Percentiles rank a stretch among this genome's conserved stretches.
Conservation (phyloP, 78 protist species). For the Speleostelium caveatum region DNA sequence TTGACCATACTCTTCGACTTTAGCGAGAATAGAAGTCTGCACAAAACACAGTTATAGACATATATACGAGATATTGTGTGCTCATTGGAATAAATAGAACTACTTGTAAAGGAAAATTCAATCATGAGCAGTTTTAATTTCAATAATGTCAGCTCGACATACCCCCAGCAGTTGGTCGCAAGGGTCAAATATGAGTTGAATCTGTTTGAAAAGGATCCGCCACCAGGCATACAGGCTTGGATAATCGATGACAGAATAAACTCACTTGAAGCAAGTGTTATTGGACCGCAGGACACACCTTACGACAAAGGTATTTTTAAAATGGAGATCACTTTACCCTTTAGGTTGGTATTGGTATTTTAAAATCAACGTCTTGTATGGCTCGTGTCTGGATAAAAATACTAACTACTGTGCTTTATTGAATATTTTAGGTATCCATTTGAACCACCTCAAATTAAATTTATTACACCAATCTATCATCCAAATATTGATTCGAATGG, state of each 20-base stretch:
- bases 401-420: background rate
- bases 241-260: constrained; percentile 5
- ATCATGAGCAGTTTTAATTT: no score
- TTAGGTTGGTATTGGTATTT: constrained; percentile 16
- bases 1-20: no score
- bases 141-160: background rate
- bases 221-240: constrained; percentile 80
- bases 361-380: background rate
- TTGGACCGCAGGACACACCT: constrained; percentile 82
- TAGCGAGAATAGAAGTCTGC: no score
- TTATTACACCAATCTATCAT: constrained; percentile 92
- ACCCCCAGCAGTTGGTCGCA: background rate
- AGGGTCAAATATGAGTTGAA: constrained; percentile 67
- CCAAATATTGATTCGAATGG: constrained; percentile 95
- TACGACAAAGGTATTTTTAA: constrained; percentile 73
- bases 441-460: constrained; percentile 91
- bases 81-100: no score
- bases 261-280: constrained; percentile 69
- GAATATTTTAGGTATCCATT: constrained; percentile 89
- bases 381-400: background rate
- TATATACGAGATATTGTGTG: no score
- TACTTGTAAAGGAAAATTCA: no score
- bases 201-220: constrained; percentile 70
- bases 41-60: no score
- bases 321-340: constrained; percentile 56